Conservation (phyloP, 2,329 filamentous ascomycete genomes). For the Sarocladiaceae sp. region DNA sequence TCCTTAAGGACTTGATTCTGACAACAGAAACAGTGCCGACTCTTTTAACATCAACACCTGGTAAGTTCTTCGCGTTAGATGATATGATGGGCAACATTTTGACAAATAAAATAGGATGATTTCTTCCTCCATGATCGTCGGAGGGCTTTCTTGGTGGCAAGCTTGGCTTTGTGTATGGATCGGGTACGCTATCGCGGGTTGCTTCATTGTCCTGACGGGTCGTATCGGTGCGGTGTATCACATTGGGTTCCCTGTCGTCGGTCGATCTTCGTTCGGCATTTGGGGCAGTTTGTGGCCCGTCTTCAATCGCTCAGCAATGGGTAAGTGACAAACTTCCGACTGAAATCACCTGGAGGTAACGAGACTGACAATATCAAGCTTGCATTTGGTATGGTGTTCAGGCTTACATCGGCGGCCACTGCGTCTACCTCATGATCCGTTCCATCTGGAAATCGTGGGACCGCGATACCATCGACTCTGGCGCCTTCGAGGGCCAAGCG, state of each 20-base stretch:
- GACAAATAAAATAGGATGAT: no score
- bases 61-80: no score
- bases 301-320: slow-evolving; percentile 82
- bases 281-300: slow-evolving; percentile 89
- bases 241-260: slow-evolving; percentile 81
- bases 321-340: slow-evolving; percentile 26
- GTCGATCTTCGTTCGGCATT: slow-evolving; percentile 76
- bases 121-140: slow-evolving; percentile 73
- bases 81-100: no score
- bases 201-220: slow-evolving; percentile 73
- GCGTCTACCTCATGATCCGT: slow-evolving; percentile 84
- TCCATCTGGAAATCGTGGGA: slow-evolving; percentile 73
- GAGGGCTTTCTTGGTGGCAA: slow-evolving; percentile 86
- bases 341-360: background rate
- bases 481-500: slow-evolving; percentile 56
- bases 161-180: slow-evolving; percentile 85
- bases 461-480: slow-evolving; percentile 58
- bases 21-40: no score
- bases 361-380: slow-evolving; percentile 38
- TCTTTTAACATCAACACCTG: slow-evolving; percentile 77
- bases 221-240: slow-evolving; percentile 85
- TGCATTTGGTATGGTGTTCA: slow-evolving; percentile 89
- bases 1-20: no score
- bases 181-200: slow-evolving; percentile 73
- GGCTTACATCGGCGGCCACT: slow-evolving; percentile 78